Conservation (phyloP, 768 basidiomycete genomes). For the Leccinum boreale region DNA sequence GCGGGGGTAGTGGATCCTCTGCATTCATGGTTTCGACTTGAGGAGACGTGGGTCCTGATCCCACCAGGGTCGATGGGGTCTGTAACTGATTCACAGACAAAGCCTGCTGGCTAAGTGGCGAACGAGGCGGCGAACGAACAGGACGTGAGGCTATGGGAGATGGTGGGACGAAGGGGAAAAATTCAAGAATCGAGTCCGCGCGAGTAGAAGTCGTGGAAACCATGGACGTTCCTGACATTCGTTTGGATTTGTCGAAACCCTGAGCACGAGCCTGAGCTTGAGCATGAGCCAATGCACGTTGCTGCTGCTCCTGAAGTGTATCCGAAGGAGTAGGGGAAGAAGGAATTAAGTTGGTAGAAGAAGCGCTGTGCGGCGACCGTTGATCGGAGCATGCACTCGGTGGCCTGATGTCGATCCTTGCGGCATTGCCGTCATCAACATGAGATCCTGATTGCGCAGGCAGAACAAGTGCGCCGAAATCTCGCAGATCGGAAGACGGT, state of each 20-base stretch:
- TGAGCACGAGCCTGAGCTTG: conserved; percentile 59
- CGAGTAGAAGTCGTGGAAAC: conserved; percentile 66
- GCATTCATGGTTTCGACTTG: conserved; percentile 23
- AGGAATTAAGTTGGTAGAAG: conserved; percentile 59
- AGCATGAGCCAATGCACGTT: conserved; percentile 55
- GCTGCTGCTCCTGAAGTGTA: conserved; percentile 64
- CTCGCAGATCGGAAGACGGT: conserved; percentile 29
- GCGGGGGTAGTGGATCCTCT: conserved; percentile 33
- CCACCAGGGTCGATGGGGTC: neutral
- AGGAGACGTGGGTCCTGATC: neutral
- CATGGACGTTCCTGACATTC: conserved; percentile 64
- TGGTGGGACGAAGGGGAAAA: conserved; percentile 86
- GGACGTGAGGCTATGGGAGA: conserved; percentile 86
- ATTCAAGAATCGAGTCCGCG: conserved; percentile 82
- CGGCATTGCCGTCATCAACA: conserved; percentile 60
- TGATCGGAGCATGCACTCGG: conserved; percentile 35
- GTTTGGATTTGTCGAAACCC: conserved; percentile 42
- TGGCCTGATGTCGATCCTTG: conserved; percentile 63
- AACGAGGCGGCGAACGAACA: conserved; percentile 69
- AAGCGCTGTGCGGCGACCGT: conserved; percentile 52
- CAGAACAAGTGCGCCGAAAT: conserved; percentile 37
- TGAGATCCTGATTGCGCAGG: conserved; percentile 57
- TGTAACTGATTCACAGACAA: conserved; percentile 30
- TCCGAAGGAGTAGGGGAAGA: conserved; percentile 36
- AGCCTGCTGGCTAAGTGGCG: conserved; percentile 63